Evolutionary conservation across 495 filamentous ascomycete species (phyloP).

Genomic region (Saxophila tyrrhenica): DNA sequence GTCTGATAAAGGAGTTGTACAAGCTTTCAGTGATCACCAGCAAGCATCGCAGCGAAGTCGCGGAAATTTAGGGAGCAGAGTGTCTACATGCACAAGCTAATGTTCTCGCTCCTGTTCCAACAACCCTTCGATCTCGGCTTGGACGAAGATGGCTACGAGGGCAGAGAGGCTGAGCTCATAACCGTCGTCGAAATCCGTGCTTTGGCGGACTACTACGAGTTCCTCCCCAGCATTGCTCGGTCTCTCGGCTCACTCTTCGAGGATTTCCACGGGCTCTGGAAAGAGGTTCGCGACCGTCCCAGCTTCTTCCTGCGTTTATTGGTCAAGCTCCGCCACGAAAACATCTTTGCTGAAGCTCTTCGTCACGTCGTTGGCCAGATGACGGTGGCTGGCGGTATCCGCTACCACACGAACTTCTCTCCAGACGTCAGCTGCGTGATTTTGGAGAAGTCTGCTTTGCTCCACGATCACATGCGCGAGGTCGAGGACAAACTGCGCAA

Average conservation of each 20-base stretch:
- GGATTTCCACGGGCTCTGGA: not conserved
- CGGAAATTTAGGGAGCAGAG: not conserved
- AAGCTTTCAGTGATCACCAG: no score
- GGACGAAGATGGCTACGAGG: not conserved
- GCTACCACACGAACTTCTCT: not conserved
- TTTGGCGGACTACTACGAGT: not conserved
- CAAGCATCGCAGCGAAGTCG: no score
- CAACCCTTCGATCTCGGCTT: not conserved
- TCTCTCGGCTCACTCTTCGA: not conserved
- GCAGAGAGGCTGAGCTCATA: not conserved
- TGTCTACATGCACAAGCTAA: not conserved
- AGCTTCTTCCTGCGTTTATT: not conserved
- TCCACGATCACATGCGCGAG: not conserved
- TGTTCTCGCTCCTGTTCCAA: not conserved
- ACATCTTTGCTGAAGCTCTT: not conserved
- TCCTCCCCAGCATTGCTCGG: not conserved
- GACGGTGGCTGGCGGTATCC: not conserved
- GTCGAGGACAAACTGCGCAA: not conserved
- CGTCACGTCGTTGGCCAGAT: not conserved
- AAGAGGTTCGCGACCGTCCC: not conserved
- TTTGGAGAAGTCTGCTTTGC: not conserved
- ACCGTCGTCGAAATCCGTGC: not conserved
- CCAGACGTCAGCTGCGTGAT: not conserved
- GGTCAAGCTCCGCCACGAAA: not conserved
- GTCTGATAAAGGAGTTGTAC: no score